A percentile compares a stretch with the other conserved stretches of the same genome.
phyloP scores from a whole-genome alignment of 345 rosid genomes.

The Rhizophora apiculata region DNA sequence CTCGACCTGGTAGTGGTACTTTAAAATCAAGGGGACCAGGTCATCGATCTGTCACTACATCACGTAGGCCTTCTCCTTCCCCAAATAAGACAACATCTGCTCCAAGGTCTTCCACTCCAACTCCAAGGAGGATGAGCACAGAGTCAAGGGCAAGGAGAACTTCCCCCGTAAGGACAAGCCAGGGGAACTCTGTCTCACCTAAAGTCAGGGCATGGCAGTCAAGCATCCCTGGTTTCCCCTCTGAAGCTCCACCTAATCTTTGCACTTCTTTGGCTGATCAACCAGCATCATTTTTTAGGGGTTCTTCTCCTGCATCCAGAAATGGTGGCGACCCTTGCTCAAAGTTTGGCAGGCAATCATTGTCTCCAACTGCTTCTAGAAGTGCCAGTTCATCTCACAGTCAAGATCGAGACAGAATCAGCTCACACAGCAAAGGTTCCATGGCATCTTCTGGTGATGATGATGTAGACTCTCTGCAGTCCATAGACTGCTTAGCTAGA shows the following conservation, averaged over 20 bases:
- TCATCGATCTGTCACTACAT: constrained; percentile 53
- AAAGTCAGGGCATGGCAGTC: constrained; percentile 90
- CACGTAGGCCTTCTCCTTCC: constrained; percentile 75
- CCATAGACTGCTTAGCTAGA: constrained; percentile 47
- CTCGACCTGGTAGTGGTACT: constrained; percentile 58
- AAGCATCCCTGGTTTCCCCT: constrained; percentile 85
- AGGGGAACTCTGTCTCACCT: constrained; percentile 90
- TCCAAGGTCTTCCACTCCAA: constrained; percentile 76
- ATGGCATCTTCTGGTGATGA: constrained; percentile 90
- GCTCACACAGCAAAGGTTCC: constrained; percentile 81
- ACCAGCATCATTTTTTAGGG: constrained; percentile 88
- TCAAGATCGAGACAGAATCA: constrained; percentile 79
- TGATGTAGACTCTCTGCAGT: constrained; percentile 69
- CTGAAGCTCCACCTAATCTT: constrained; percentile 95
- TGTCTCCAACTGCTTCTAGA: constrained; percentile 93
- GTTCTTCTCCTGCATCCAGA: constrained; percentile 95
- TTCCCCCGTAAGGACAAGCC: constrained; percentile 62
- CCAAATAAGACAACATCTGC: constrained; percentile 54
- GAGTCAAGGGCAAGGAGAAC: constrained; percentile 71
- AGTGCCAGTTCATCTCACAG: constrained; percentile 82
- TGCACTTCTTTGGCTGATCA: constrained; percentile 91
- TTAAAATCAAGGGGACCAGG: constrained; percentile 68
- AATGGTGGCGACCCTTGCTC: constrained; percentile 63
- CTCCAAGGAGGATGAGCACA: constrained; percentile 66
- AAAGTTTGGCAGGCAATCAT: constrained; percentile 68